A percentile compares a stretch with the other conserved stretches of the same genome.
Evolutionary conservation across 306 rosid species (phyloP).

Genomic region (Sindora glabra): DNA sequence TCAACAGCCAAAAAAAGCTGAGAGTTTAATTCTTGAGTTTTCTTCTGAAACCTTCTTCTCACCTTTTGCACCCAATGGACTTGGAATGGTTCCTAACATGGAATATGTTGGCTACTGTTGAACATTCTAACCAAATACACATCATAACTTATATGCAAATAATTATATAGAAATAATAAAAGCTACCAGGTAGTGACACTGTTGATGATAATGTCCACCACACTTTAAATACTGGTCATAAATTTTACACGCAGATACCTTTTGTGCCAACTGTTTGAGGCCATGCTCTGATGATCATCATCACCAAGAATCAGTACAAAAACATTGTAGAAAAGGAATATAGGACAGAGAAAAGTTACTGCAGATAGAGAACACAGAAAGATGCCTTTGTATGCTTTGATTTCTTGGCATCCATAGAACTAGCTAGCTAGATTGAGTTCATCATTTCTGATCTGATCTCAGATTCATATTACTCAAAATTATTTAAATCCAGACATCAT

Average conservation of each 20-base stretch:
- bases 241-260: slow-evolving; percentile 31
- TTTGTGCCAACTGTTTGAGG: slow-evolving; percentile 26
- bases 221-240: slow-evolving; percentile 25
- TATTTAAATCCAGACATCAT: neutral
- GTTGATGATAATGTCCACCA: slow-evolving; percentile 20
- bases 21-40: neutral
- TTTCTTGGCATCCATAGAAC: slow-evolving; percentile 23
- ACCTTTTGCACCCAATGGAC: neutral
- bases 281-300: slow-evolving; percentile 16
- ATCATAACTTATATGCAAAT: neutral
- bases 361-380: slow-evolving; percentile 24
- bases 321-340: slow-evolving; percentile 19
- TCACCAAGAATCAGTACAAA: slow-evolving; percentile 23
- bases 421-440: too few relatives aligned
- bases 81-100: neutral
- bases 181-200: slow-evolving; percentile 7
- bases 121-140: too few relatives aligned
- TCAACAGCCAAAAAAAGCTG: slow-evolving; percentile 8
- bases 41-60: neutral
- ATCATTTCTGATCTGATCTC: slow-evolving; percentile 20
- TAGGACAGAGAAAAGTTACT: slow-evolving; percentile 27
- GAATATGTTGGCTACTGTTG: slow-evolving; percentile 15
- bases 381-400: slow-evolving; percentile 18
- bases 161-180: neutral
- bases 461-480: neutral